These are phyloP conservation scores for Cryphonectria carpinicola DNA, from an alignment of 2,329 filamentous ascomycete species.

Conservation along the genomic window DNA sequence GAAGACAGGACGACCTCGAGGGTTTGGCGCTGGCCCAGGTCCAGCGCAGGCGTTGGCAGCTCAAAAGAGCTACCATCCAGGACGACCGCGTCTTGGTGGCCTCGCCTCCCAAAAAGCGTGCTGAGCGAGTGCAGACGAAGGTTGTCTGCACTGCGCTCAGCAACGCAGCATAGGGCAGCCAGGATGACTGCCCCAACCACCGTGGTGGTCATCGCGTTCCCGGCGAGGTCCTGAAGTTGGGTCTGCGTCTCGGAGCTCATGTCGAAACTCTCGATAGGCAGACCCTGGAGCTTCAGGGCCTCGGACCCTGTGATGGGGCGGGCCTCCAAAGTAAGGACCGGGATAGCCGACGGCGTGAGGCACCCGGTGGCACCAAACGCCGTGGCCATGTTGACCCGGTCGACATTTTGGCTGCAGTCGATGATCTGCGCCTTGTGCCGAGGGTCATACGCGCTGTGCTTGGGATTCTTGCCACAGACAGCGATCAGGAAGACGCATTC, in stretches of 20 bases:
- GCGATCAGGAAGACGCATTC: conserved; percentile 58
- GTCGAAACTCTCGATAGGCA: conserved; percentile 65
- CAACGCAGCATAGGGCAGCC: conserved; percentile 48
- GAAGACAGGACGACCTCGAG: conserved; percentile 20
- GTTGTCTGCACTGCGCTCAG: background rate
- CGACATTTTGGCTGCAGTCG: conserved; percentile 75
- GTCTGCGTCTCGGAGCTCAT: conserved; percentile 65
- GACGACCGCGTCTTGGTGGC: background rate
- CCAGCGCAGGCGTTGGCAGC: background rate
- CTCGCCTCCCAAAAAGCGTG: conserved; percentile 4
- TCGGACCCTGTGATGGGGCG: conserved; percentile 66
- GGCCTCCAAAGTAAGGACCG: conserved; percentile 63
- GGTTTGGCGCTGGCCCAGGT: background rate
- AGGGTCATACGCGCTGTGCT: conserved; percentile 52
- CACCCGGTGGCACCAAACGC: conserved; percentile 66
- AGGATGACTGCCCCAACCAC: conserved; percentile 69
- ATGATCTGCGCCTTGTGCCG: conserved; percentile 50
- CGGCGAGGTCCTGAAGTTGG: conserved; percentile 71
- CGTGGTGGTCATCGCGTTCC: conserved; percentile 79
- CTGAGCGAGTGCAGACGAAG: conserved; percentile 10
- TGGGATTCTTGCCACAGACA: background rate
- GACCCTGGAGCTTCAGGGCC: conserved; percentile 67
- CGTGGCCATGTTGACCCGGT: conserved; percentile 50
- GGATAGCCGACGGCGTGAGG: conserved; percentile 67
- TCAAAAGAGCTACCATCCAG: conserved; percentile 16